Conservation (phyloP, 2,329 filamentous ascomycete genomes). For the Fusarium domesticum region DNA sequence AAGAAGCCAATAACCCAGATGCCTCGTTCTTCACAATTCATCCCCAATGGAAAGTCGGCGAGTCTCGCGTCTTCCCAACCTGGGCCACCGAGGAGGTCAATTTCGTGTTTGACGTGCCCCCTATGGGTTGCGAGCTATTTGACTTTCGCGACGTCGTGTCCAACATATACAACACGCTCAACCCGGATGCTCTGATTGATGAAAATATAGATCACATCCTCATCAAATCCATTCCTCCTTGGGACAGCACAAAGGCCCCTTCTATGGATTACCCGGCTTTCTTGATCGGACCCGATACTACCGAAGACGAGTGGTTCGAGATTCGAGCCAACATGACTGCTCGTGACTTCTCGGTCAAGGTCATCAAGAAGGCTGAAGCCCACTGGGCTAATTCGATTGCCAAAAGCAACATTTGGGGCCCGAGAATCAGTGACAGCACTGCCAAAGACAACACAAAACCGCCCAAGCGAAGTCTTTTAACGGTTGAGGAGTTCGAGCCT, state of each 20-base stretch:
- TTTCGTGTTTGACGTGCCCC: not conserved
- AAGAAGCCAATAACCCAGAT: not conserved
- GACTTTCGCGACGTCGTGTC: not conserved
- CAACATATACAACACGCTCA: not conserved
- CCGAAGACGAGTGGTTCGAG: constrained; percentile 22
- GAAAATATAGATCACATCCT: constrained; percentile 6
- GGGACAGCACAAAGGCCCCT: not conserved
- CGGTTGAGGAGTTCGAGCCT: not conserved
- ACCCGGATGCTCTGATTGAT: not conserved
- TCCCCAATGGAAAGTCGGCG: not conserved
- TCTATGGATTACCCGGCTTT: constrained; percentile 12
- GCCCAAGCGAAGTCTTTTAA: not conserved
- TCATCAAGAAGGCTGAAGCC: constrained; percentile 5
- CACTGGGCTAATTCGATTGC: constrained; percentile 20
- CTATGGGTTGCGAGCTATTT: not conserved
- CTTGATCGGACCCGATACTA: constrained; percentile 15
- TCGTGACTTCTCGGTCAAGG: constrained; percentile 2
- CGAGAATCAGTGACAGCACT: constrained; percentile 1
- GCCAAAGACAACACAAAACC: not conserved
- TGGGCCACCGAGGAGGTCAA: not conserved
- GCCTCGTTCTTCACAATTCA: not conserved
- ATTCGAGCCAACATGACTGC: constrained; percentile 23
- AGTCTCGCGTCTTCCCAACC: not conserved
- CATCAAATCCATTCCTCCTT: constrained; percentile 11
- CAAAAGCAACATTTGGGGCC: constrained; percentile 24